Conservation (phyloP, 2,329 filamentous ascomycete genomes). For the Diaporthe aspalathi region DNA sequence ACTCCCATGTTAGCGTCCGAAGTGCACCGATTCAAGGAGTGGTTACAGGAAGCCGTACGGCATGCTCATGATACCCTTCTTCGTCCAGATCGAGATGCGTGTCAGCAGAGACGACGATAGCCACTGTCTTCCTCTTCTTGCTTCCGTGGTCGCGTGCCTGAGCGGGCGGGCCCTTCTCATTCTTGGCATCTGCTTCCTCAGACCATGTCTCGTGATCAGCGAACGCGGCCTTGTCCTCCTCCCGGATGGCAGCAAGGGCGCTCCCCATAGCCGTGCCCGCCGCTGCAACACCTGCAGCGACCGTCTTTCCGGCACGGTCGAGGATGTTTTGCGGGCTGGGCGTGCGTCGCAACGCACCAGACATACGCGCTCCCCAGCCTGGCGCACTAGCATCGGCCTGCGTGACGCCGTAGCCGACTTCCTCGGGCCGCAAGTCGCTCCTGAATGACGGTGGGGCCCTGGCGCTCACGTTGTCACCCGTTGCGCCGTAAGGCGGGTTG, state of each 20-base stretch:
- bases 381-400: conserved; percentile 51
- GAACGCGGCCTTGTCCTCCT: conserved; percentile 84
- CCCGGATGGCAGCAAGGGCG: conserved; percentile 83
- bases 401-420: conserved; percentile 55
- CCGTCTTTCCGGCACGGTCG: conserved; percentile 82
- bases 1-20: conserved; percentile 14
- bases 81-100: conserved; percentile 69
- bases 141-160: conserved; percentile 53
- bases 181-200: conserved; percentile 83
- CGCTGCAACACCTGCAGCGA: conserved; percentile 84
- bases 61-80: conserved; percentile 77
- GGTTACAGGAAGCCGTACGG: conserved; percentile 66
- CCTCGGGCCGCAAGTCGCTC: conserved; percentile 51
- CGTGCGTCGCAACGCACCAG: conserved; percentile 82
- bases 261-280: conserved; percentile 86
- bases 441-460: conserved; percentile 54
- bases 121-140: conserved; percentile 78
- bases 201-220: conserved; percentile 92
- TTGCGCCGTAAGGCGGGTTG: conserved; percentile 62
- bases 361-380: conserved; percentile 81
- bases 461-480: conserved; percentile 49
- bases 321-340: conserved; percentile 91
- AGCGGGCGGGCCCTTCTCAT: conserved; percentile 54
- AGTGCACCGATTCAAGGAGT: not conserved
- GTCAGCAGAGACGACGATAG: conserved; percentile 87